Evolutionary conservation across 1,284 basidiomycete genomes (phyloP), one percentile per base, ranked within the genome.

Genomic region (Cutaneotrichosporon sp.): DNA sequence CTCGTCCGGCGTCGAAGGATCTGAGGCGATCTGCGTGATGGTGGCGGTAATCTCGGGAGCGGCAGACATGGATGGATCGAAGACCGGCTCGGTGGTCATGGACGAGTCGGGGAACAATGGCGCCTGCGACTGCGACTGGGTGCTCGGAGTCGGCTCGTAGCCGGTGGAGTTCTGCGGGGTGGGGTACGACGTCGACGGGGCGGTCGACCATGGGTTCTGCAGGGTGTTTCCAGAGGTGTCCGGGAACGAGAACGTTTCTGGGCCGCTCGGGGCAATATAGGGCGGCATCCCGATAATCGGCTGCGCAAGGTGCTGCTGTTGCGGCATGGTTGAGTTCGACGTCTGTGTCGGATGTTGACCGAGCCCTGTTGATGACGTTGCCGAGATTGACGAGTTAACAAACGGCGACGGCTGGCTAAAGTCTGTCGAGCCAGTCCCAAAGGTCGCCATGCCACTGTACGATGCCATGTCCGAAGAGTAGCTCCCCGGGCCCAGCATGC

Each of bases 241-340:
- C 8, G 42, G 9, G 8, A 52, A 52, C 5, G 31, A 20, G 51
- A 52, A 52, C 16, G 47, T 31, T 3, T 60, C 59, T 5, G 59
- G 59, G 1, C 58, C 56, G 1, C 24, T 31, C 1, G 58, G 50
- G 11, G 52, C 52, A 7, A 59, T 45, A 29, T 64, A 64, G 0
- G 63, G 63, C 10, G 63, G 59, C 63, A 64, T 64, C 25, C 63
- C 63, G 18, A 64, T 61, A 9, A 59, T 49, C 1, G 63, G 63
- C 50, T 64, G 63, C 18, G 56, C 60, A 9, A 54, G 10, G 14
- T 45, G 43, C 13, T 47, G 53, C 22, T 42, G 58, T 25, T 42
- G 46, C n/a, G 45, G 14, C 13, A 33, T 22, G 9, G 24, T 13
- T 10, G 24, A 20, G 20, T 38, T 36, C 25, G 22, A 9, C 7